A percentile compares a stretch with the other conserved stretches of the same genome.
Evolutionary conservation across 2,329 filamentous ascomycete genomes (phyloP).

Genomic region (Arthrobotrys megalospora): DNA sequence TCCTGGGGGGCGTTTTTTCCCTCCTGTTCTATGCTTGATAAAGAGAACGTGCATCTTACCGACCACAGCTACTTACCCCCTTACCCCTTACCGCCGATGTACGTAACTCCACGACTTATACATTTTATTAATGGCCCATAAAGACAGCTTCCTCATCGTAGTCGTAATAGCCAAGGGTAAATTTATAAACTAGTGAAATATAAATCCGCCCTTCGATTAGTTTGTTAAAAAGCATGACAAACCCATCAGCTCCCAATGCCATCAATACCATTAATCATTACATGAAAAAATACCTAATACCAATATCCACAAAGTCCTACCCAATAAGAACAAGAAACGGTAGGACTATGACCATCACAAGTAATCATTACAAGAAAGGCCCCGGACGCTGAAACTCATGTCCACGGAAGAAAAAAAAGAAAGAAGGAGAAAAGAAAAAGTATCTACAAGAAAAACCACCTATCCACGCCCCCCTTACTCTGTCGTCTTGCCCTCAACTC

Average conservation of each 20-base stretch:
- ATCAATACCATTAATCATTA: slow-evolving; percentile 31
- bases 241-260: neutral
- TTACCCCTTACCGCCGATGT: too few relatives aligned
- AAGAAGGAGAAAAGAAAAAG: slow-evolving; percentile 16
- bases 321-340: neutral
- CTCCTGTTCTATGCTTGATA: too few relatives aligned
- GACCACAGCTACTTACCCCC: too few relatives aligned
- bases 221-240: neutral
- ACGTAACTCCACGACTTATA: too few relatives aligned
- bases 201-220: neutral
- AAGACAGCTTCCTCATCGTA: too few relatives aligned
- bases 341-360: neutral
- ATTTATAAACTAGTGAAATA: neutral
- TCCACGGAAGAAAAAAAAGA: slow-evolving; percentile 2
- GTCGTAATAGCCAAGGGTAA: too few relatives aligned
- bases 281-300: slow-evolving; percentile 10
- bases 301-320: slow-evolving; percentile 1
- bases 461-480: neutral
- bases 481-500: slow-evolving; percentile 44
- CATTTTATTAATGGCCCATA: too few relatives aligned
- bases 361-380: slow-evolving; percentile 25
- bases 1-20: neutral
- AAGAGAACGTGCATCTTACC: too few relatives aligned
- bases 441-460: slow-evolving; percentile 41
- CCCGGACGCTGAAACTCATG: slow-evolving; percentile 4